Base-by-base conservation (phyloP, 2,329 filamentous ascomycete species). In the Arthroderma uncinatum region DNA sequence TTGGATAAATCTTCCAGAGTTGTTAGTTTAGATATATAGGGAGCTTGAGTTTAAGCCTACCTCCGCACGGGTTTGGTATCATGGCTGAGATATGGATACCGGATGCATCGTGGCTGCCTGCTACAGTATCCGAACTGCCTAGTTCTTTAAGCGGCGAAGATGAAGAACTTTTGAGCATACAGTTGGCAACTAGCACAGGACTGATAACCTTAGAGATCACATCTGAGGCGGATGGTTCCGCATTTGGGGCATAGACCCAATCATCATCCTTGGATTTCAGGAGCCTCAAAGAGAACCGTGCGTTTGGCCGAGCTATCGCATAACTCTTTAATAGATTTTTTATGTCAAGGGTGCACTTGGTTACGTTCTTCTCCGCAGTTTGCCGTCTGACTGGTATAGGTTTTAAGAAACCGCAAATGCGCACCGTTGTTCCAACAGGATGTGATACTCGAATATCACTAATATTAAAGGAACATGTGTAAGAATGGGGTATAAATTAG, bases 381-480 rank as follows among this genome's bases (percentile, higher is more conserved):
- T 84, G 79, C 62, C 75, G 77, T 39, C 83, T 76, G 4, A 86
- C 83, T 6, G 82, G 83, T 16, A 84, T 72, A 36, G 71, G 65
- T 56, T 79, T 78, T 57, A 85, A 76, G 62, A 85, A 79, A 37
- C 80, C 73, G 9, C 70, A 74, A 9, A 84, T 71, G 37, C 77
- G 77, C 50, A 85, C 74, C 14, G 79, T 83, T 1, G 82, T 85
- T 1, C 83, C 83, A 2, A 82, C 73, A 0, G 82, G 77, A 64
- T 82, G 76, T 57, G 82, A 79, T 16, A 74, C 70, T 71, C 54
- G 12, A 16, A 10, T 55, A 53, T 48, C 19, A 16, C 7, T 50
- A 62, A 34, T 39, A 53, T 23, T 4, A 36, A 34, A 10, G 10
- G 19, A n/a, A 21, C 10, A 3, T 39, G 21, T 36, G 21, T 36